A percentile compares a stretch with the other conserved stretches of the same genome.
These are phyloP conservation scores for Tephrocybe rancida DNA, from an alignment of 768 basidiomycete genomes.

Conservation along the genomic window DNA sequence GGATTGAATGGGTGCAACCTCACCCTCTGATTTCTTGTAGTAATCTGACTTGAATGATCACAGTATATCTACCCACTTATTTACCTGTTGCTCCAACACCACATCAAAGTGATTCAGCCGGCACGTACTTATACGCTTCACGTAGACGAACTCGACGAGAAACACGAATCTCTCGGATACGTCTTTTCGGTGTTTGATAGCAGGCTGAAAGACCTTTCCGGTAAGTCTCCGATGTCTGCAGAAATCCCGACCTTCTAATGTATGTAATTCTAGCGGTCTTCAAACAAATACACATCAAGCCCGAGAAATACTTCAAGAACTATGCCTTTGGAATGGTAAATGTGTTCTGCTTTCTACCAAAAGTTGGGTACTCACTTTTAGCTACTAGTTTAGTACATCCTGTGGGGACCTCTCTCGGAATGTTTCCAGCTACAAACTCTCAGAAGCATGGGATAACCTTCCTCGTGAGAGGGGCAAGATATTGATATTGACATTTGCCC, in stretches of 20 bases:
- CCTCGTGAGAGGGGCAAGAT: not conserved
- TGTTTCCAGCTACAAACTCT: not conserved
- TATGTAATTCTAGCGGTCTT: not conserved
- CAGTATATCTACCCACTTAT: slow-evolving; percentile 5
- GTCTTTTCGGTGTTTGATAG: not conserved
- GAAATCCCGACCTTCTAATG: not conserved
- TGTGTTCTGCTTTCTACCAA: not conserved
- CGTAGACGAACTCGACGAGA: not conserved
- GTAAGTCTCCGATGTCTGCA: not conserved
- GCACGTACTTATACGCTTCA: not conserved
- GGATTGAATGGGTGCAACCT: not conserved
- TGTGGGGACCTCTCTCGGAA: not conserved
- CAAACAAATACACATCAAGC: slow-evolving; percentile 1
- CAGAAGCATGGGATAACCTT: not conserved
- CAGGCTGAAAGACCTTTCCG: not conserved
- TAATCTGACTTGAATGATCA: too few species aligned
- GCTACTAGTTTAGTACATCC: not conserved
- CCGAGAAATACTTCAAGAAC: not conserved
- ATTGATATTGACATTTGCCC: not conserved
- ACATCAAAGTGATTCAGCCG: not conserved
- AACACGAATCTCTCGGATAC: not conserved
- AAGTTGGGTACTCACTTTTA: not conserved
- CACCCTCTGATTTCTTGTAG: too few species aligned
- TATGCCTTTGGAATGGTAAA: slow-evolving; percentile 5
- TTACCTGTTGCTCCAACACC: not conserved